Percentiles rank a stretch among this genome's conserved stretches.
Evolutionary conservation across 805 yeast genomes (phyloP).

Genomic region (Zygoascus tannicola): DNA sequence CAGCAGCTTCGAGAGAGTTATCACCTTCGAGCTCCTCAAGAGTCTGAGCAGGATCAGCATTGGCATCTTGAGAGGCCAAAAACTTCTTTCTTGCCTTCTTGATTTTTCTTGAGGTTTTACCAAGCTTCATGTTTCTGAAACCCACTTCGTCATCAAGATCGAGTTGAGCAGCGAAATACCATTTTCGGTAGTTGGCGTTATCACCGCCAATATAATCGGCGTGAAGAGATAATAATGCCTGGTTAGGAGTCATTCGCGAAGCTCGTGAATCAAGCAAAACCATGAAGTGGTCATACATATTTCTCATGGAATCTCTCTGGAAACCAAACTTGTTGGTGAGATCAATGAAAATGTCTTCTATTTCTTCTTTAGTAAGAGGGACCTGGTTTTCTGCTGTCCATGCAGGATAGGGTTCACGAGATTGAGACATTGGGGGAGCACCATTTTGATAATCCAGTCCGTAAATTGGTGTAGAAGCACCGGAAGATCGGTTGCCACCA

Average conservation of each 20-base stretch:
- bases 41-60: conserved; percentile 44
- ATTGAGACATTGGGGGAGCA: conserved; percentile 31
- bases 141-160: conserved; percentile 66
- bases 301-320: conserved; percentile 66
- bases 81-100: conserved; percentile 40
- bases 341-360: conserved; percentile 49
- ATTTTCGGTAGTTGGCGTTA: conserved; percentile 74
- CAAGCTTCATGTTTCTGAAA: conserved; percentile 46
- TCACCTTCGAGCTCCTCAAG: conserved; percentile 62
- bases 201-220: conserved; percentile 91
- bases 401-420: conserved; percentile 96
- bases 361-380: conserved; percentile 61
- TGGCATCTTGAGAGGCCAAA: conserved; percentile 32
- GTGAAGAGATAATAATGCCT: conserved; percentile 69
- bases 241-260: conserved; percentile 61
- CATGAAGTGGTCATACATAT: conserved; percentile 77
- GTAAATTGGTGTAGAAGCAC: conserved; percentile 90
- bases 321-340: conserved; percentile 68
- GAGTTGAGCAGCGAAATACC: conserved; percentile 84
- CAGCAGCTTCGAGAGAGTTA: conserved; percentile 55
- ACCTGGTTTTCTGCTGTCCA: conserved; percentile 93
- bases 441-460: conserved; percentile 58
- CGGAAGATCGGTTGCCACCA: conserved; percentile 79
- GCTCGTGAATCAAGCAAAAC: conserved; percentile 78
- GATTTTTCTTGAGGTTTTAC: conserved; percentile 37